Base-by-base conservation (phyloP, 176 grass and related monocot genomes). In the Eremochloa ophiuroides region DNA sequence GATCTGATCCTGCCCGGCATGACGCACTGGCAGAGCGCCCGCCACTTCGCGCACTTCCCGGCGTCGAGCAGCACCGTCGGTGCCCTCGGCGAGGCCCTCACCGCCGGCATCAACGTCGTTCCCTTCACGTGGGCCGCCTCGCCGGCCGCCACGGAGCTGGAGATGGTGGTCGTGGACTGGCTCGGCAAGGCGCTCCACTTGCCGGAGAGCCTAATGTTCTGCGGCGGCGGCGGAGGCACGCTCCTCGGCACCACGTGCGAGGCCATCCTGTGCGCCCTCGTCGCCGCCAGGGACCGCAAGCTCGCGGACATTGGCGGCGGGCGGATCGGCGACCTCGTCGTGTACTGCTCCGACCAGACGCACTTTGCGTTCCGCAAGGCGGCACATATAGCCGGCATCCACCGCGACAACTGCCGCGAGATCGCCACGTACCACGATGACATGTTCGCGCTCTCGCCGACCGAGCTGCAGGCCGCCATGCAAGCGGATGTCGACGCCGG, bases 271-370 rank as follows among this genome's bases (percentile, higher is more conserved):
- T 74, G 78, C 51, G 76, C 83, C 4, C 29, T 92, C 39, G 78
- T 86, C 20, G 86, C 90, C 9, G 90, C 82, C 2, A 84, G 90
- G 25, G 86, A 89, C 38, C 62, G 23, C n/a, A 80, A 75, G 41
- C 82, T 92, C 1, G 44, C 71, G 10, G 78, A 85, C 48, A 69
- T 86, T 1, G 78, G 86, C 0, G 16, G 13, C 8, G 44, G 42
- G 2, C 50, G 69, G 26, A 83, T 92, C 20, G 43, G 63, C 0
- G 78, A 89, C 41, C 61, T 92, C 67, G 90, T 86, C 66, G 83
- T 89, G 10, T 92, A 92, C 63, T 81, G 56, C 47, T 92, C 90
- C 31, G 86, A 92, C 66, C 82, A 92, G 75, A 92, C 90, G 9
- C 86, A 92, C 31, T 85, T 82, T 37, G 51, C 82, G 4, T 66